Base-by-base conservation (phyloP, 306 rosid species). In the Citrullus amarus region DNA sequence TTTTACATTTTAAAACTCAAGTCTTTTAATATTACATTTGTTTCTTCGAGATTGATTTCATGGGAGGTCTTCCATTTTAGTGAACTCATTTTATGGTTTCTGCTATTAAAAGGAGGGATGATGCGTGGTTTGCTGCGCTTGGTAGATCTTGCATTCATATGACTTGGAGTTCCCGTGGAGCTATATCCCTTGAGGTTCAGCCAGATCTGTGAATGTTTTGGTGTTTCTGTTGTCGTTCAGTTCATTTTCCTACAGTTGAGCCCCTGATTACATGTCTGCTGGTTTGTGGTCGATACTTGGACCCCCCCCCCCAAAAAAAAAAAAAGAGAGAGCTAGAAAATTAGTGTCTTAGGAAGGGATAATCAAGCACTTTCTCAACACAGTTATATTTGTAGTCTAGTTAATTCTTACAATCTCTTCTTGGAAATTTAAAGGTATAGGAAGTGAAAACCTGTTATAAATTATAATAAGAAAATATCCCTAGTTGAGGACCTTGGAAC, bases 131-230 rank as follows among this genome's bases (percentile, higher is more conserved):
- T 86, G 89, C 93, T 60, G 90, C 93, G 53, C 86, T 95, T 81
- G 98, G 97, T 82, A 87, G 88, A 65, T 87, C 90, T 81, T 92
- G 98, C 81, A 91, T 95, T 87, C 98, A 95, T 84, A 84, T 92
- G 82, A 95, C 97, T 53, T 95, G 97, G 97, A 88, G 84, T 78
- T 92, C 86, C 71, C 88, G 96, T 55, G 98, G 98, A 63, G 87
- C 90, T 68, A 88, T 95, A 84, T 89, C 98, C 39, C 97, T 95
- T 54, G 96, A 95, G 96, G 98, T 89, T 56, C 22, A 36, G 51
- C 54, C 58, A 32, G 48, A 57, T 28, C 15, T 22, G 60, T 70
- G 77, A 71, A 71, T 71, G 55, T 25, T 16, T 72, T 46, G 59
- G 77, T 20, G 77, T 34, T 70, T 70, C 39, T 44, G 73, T 38